A percentile compares a stretch with the other conserved stretches of the same genome.
Conservation (phyloP, 192 early-diverging fungal genomes). For the Mortierella alpina region DNA sequence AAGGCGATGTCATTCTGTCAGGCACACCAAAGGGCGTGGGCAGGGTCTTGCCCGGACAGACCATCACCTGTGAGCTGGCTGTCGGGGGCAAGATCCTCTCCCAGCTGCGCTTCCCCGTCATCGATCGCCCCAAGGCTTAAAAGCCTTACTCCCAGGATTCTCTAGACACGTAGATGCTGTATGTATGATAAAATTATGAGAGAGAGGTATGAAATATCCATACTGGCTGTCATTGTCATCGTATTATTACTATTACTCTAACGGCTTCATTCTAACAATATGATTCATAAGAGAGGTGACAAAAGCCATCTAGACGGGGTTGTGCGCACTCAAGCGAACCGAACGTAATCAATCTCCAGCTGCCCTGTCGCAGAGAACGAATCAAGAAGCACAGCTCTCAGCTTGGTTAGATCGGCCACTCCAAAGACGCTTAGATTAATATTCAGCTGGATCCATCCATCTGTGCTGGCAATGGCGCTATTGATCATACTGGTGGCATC, state of each 20-base stretch:
- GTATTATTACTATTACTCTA: background rate
- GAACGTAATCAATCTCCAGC: no score
- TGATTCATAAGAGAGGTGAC: no score
- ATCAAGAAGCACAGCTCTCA: no score
- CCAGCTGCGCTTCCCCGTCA: slow-evolving; percentile 59
- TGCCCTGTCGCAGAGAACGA: no score
- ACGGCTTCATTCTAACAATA: no score
- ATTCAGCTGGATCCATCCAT: background rate
- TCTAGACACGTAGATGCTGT: background rate
- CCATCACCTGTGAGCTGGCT: slow-evolving; percentile 77
- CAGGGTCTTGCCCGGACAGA: slow-evolving; percentile 81
- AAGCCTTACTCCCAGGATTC: background rate
- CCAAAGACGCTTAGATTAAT: background rate
- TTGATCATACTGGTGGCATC: background rate
- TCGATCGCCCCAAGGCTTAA: slow-evolving; percentile 36
- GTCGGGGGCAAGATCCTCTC: slow-evolving; percentile 57
- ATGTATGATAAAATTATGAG: no score
- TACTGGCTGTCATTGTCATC: background rate
- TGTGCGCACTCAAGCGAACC: no score
- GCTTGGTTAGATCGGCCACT: no score
- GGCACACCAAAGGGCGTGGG: slow-evolving; percentile 93
- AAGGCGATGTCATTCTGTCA: slow-evolving; percentile 91
- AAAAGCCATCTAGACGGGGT: no score
- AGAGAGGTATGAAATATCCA: no score
- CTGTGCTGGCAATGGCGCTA: background rate